Conservation (phyloP, 2,329 filamentous ascomycete genomes). For the Fusarium vanettenii region DNA sequence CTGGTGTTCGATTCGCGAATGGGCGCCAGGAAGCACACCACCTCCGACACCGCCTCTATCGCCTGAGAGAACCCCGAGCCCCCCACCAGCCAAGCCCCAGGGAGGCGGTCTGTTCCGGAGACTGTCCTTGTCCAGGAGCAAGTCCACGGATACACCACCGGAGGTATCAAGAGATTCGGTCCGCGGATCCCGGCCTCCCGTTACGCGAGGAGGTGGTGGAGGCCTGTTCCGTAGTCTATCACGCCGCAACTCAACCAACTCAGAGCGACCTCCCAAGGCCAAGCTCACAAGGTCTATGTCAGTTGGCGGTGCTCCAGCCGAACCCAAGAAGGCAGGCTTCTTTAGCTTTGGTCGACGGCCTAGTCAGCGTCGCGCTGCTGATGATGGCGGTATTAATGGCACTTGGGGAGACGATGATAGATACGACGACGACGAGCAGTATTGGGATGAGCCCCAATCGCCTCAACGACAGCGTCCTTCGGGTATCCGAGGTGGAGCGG, state of each 20-base stretch:
- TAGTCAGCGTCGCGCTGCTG: constrained; percentile 50
- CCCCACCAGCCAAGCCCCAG: constrained; percentile 48
- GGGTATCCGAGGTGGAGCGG: constrained; percentile 55
- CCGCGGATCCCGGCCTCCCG: constrained; percentile 60
- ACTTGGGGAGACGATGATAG: constrained; percentile 60
- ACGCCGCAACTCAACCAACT: constrained; percentile 48
- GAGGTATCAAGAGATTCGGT: constrained; percentile 53
- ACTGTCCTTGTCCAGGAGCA: constrained; percentile 54
- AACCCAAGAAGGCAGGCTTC: constrained; percentile 57
- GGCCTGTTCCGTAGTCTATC: constrained; percentile 60
- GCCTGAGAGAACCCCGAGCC: constrained; percentile 55
- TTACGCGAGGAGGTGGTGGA: constrained; percentile 55
- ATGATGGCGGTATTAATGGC: constrained; percentile 68
- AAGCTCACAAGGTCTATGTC: constrained; percentile 70
- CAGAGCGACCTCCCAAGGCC: constrained; percentile 47
- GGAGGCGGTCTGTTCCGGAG: constrained; percentile 58
- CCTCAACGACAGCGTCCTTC: constrained; percentile 38
- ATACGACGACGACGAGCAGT: constrained; percentile 47
- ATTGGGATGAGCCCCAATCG: constrained; percentile 33
- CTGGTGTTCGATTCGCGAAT: constrained; percentile 93
- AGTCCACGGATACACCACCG: constrained; percentile 50
- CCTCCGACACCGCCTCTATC: constrained; percentile 71
- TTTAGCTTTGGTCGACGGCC: constrained; percentile 57
- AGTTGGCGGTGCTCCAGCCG: constrained; percentile 58
- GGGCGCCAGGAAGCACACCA: constrained; percentile 82